A percentile compares a stretch with the other conserved stretches of the same genome.
Conservation (phyloP, 495 filamentous ascomycete genomes). For the Durotheca rogersii region DNA sequence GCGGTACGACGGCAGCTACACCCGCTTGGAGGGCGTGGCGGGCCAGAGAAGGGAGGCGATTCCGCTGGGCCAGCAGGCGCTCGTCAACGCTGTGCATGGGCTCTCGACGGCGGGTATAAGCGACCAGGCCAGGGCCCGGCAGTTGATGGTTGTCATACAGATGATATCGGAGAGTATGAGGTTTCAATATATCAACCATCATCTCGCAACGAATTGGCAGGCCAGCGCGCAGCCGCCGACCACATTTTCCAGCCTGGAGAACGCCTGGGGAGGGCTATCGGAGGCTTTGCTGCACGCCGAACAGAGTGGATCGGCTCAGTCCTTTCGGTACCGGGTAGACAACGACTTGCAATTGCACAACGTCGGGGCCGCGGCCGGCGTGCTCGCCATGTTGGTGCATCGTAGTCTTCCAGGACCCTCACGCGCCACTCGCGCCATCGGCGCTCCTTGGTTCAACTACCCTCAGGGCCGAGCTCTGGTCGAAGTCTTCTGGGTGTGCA, state of each 20-base stretch:
- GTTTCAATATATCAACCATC: neutral
- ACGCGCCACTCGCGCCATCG: neutral
- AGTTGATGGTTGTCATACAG: neutral
- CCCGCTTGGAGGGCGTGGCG: neutral
- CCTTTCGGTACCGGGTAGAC: neutral
- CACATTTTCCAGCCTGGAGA: neutral
- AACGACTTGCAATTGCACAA: neutral
- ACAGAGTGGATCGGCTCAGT: neutral
- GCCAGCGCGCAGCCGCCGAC: neutral
- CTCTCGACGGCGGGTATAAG: neutral
- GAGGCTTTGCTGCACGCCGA: neutral
- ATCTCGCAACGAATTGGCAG: neutral
- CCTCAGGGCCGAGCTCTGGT: neutral
- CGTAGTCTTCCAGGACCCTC: neutral
- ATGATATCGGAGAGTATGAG: conserved; percentile 1
- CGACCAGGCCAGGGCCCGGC: neutral
- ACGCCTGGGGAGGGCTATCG: neutral
- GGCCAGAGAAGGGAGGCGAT: neutral
- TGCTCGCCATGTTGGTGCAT: neutral
- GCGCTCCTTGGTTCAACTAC: neutral
- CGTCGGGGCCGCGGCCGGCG: neutral
- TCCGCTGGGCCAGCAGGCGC: neutral
- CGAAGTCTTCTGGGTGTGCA: conserved; percentile 4
- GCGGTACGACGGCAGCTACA: neutral
- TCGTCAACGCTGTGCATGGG: neutral